Percentiles rank a stretch among this genome's conserved stretches.
phyloP scores from a whole-genome alignment of 1,284 basidiomycete species.

The Apiotrichum laibachii region DNA sequence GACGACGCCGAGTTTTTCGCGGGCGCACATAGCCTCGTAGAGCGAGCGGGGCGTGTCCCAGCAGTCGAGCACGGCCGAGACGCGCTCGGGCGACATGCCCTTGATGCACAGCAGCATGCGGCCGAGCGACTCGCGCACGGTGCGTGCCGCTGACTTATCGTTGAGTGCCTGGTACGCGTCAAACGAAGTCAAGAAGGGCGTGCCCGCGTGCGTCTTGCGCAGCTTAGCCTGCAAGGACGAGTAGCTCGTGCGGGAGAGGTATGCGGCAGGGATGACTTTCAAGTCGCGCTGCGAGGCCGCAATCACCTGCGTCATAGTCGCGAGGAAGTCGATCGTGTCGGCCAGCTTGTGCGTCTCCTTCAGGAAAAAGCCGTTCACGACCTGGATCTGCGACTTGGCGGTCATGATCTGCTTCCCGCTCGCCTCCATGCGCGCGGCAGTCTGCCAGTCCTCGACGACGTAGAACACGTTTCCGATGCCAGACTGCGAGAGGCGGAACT shows the following conservation, averaged over 20 bases:
- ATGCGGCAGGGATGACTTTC: conserved; percentile 53
- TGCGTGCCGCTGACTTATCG: conserved; percentile 53
- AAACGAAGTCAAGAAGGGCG: conserved; percentile 53
- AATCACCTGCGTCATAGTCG: conserved; percentile 54
- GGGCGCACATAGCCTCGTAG: conserved; percentile 47
- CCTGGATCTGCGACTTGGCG: conserved; percentile 56
- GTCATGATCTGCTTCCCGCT: conserved; percentile 49
- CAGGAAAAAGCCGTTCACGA: conserved; percentile 58
- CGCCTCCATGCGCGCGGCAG: conserved; percentile 41
- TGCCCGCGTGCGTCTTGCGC: conserved; percentile 35
- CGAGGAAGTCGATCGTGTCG: conserved; percentile 57
- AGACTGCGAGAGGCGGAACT: conserved; percentile 56
- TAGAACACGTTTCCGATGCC: conserved; percentile 57
- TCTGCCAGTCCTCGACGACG: conserved; percentile 58
- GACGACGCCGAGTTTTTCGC: conserved; percentile 5
- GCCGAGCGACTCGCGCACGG: conserved; percentile 54
- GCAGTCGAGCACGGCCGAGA: conserved; percentile 51
- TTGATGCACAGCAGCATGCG: conserved; percentile 57
- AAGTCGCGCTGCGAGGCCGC: conserved; percentile 43
- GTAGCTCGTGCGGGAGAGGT: conserved; percentile 41
- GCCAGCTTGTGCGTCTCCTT: conserved; percentile 55
- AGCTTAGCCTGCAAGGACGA: conserved; percentile 45
- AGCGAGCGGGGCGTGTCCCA: conserved; percentile 55
- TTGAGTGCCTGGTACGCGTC: conserved; percentile 55
- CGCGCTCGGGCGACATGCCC: conserved; percentile 57